phyloP scores from a whole-genome alignment of 2,329 filamentous ascomycete genomes.

The Fusarium kyushuense region DNA sequence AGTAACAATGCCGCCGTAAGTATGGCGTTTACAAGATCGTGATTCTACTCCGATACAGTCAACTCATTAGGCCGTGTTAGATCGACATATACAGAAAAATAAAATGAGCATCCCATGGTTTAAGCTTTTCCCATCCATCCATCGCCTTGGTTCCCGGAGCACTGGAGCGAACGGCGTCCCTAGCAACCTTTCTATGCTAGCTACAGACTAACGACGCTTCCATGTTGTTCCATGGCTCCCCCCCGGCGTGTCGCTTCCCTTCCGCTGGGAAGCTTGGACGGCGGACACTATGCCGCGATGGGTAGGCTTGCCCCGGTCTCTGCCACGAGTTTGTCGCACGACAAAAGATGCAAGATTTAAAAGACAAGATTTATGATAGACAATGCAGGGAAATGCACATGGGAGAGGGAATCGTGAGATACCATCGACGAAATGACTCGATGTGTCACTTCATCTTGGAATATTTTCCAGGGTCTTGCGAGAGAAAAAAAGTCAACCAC shows the following conservation, averaged over 20 bases:
- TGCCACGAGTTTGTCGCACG: conserved; percentile 36
- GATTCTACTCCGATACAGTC: conserved; percentile 33
- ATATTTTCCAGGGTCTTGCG: conserved; percentile 24
- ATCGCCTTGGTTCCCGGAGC: conserved; percentile 31
- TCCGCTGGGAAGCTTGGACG: conserved; percentile 41
- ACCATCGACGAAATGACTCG: conserved; percentile 10
- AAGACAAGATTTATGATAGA: conserved; percentile 16
- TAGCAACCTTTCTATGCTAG: conserved; percentile 32
- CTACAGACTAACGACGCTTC: conserved; percentile 42
- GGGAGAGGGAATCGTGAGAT: background rate
- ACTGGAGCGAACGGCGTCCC: conserved; percentile 32
- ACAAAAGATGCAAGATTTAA: conserved; percentile 15
- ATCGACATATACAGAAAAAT: conserved; percentile 32
- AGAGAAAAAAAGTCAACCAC: conserved; percentile 1
- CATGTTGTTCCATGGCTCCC: conserved; percentile 40
- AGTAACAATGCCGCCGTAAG: conserved; percentile 6
- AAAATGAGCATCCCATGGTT: conserved; percentile 37
- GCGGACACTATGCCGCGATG: conserved; percentile 43
- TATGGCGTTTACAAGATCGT: conserved; percentile 12
- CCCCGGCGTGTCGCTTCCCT: conserved; percentile 45
- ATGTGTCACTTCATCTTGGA: conserved; percentile 29
- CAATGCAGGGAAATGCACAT: conserved; percentile 11
- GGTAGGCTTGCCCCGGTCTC: conserved; percentile 39
- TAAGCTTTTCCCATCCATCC: conserved; percentile 39
- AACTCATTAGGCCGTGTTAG: conserved; percentile 28